A percentile compares a stretch with the other conserved stretches of the same genome.
Evolutionary conservation across 2,329 filamentous ascomycete genomes (phyloP).

Genomic region (Onygenales sp.): DNA sequence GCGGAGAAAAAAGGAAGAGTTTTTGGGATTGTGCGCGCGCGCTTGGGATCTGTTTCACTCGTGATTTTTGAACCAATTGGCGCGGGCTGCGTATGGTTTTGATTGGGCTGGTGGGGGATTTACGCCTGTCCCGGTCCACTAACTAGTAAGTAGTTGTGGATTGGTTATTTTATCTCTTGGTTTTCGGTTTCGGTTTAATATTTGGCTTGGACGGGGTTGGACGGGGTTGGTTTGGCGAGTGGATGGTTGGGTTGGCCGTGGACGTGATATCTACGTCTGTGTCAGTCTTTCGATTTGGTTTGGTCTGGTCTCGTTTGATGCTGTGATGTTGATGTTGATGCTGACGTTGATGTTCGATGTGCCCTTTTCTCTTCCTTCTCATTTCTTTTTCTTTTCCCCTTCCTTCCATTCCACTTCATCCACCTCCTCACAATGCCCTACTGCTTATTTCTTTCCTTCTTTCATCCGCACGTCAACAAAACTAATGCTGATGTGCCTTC

Average conservation of each 20-base stretch:
- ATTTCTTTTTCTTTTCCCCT: neutral
- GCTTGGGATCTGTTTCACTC: constrained; percentile 98
- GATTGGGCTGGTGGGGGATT: neutral
- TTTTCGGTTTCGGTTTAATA: neutral
- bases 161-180: neutral
- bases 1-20: constrained; percentile 83
- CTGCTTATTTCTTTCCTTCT: neutral
- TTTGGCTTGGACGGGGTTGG: neutral
- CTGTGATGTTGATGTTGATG: constrained; percentile 3
- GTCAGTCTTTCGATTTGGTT: no score
- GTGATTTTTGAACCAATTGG: constrained; percentile 34
- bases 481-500: no score
- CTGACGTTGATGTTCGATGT: constrained; percentile 1
- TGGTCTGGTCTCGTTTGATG: no score
- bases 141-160: no score
- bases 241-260: neutral
- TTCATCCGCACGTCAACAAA: neutral
- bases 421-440: no score
- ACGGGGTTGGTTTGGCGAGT: neutral
- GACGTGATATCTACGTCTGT: no score
- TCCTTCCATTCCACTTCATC: neutral
- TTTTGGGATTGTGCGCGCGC: constrained; percentile 72
- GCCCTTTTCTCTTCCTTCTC: neutral
- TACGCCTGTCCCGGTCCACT: neutral
- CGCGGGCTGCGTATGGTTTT: neutral